Base-by-base conservation (phyloP, 2,329 filamentous ascomycete species). In the Emmonsiellopsis sp. region DNA sequence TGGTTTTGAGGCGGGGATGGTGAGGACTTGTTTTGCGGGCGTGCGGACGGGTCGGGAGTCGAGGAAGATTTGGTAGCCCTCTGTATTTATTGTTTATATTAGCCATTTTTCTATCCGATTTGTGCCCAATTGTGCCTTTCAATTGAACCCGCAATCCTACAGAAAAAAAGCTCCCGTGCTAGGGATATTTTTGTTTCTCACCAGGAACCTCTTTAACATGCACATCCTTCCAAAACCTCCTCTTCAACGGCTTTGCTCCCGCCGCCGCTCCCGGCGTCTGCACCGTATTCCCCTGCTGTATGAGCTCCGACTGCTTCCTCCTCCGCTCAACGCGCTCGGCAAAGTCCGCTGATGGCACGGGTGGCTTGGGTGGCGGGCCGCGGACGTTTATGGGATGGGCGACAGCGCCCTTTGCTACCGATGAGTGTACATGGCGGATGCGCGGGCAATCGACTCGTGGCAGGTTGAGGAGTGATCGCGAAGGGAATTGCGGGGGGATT, bases 181-280 rank as follows among this genome's bases (percentile, higher is more conserved):
- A 17, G 17, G 17, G 17, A 21, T 8, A 17, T 39, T n/a, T 27
- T 44, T 11, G n/a, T 42, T 37, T 32, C 56, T 37, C 73, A 87
- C 85, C 84, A 58, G 84, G 74, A 8, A 79, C 78, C 64, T 86
- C 81, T 59, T 79, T 76, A 39, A 96, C 83, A 56, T 77, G 69
- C 1, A 93, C 88, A 65, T 93, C 81, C 69, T 86, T 88, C 92
- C 92, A 97, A 74, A 96, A 96, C 51, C 91, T 80, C 74, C 84
- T 87, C 64, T 77, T 77, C 63, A 84, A 76, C 2, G 76, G 74
- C 58, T 77, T 77, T 34, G 67, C 61, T 17, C 62, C 58, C 36
- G 62, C 60, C 44, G 61, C 65, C 14, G 58, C 53, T 6, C 58
- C 51, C 2, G 73, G 68, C 2, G 69, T 56, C 48, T 68, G 71